Evolutionary conservation across 2,329 filamentous ascomycete species (phyloP), one percentile per base, ranked within the genome.

Genomic region (Verticillium isaacii): DNA sequence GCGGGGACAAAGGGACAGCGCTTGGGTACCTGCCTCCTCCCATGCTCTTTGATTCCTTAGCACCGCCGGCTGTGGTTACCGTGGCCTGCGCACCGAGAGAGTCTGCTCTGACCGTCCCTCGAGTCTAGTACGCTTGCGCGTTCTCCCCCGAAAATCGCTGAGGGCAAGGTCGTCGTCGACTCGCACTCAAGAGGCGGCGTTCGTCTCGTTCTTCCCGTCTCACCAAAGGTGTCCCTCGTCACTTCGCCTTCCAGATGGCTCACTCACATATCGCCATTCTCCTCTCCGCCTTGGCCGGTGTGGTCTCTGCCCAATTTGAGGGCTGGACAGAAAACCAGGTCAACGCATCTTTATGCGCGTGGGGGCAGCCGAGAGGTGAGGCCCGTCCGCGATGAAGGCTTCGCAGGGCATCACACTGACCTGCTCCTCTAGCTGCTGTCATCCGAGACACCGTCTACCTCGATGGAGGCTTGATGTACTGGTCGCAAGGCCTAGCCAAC

Each of bases 391-490:
- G 19, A 3, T 15, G n/a, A n/a, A 23, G 11, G 5, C 7, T 11
- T 7, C 32, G 7, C 4, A 14, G 4, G 32, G 19, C 32, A 36
- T 19, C 17, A 36, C 11, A 61, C 69, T 75, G 60, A 73, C 65
- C 39, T 36, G 52, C 14, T 11, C 25, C 14, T 29, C 32, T 67
- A 88, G 87, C 80, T 64, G 81, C 82, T 41, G 73, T 87, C 2
- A 73, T 90, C 39, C 81, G 81, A 52, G 86, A 90, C 67, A 86
- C 81, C 2, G 74, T 89, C 17, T 90, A 89, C 68, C 71, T 91
- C 25, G 87, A 91, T 69, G 88, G 88, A 41, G 88, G 88, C 3
- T 65, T 70, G 52, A 70, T 88, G 12, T 78, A 65, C 63, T 89
- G 87, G 85, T 65, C 74, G 37, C 78, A 79, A 2, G 80, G 80